These are phyloP conservation scores for Stachybotrys echinatus DNA, from an alignment of 2,329 filamentous ascomycete species.

Conservation along the genomic window DNA sequence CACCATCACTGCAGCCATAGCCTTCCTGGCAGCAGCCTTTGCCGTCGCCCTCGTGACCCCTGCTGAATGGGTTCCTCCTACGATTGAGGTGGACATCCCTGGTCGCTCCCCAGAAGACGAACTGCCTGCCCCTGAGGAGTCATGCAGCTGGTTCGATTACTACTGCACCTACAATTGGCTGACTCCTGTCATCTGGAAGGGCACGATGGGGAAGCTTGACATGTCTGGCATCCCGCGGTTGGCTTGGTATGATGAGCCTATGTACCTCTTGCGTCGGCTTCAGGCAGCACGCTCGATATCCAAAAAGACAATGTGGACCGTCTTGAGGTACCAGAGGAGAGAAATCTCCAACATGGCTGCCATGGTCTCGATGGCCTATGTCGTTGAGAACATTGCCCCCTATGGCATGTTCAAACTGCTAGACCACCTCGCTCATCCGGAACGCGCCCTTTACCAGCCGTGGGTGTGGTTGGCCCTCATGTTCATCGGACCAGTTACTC, in stretches of 20 bases:
- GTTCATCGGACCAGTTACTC: conserved; percentile 42
- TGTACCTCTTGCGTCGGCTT: conserved; percentile 38
- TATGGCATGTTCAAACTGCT: conserved; percentile 50
- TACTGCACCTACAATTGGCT: conserved; percentile 48
- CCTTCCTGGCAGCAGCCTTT: conserved; percentile 29
- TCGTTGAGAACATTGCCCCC: conserved; percentile 45
- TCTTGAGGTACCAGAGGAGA: conserved; percentile 33
- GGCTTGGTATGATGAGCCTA: conserved; percentile 51
- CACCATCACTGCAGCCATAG: conserved; percentile 27
- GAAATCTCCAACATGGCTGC: conserved; percentile 40
- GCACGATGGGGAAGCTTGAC: conserved; percentile 36
- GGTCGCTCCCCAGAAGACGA: conserved; percentile 28
- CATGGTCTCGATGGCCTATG: conserved; percentile 31
- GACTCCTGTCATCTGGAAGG: conserved; percentile 42
- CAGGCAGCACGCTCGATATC: conserved; percentile 36
- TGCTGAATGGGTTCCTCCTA: conserved; percentile 44
- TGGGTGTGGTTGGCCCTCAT: conserved; percentile 50
- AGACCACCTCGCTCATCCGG: conserved; percentile 42
- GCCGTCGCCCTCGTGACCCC: conserved; percentile 39
- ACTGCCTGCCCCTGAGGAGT: conserved; percentile 43
- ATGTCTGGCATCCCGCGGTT: conserved; percentile 42
- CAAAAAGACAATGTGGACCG: conserved; percentile 39
- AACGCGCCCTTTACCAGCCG: conserved; percentile 38
- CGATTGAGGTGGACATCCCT: conserved; percentile 29
- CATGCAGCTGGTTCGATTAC: conserved; percentile 47